Evolutionary conservation across 257 asterid genomes (phyloP), one percentile per base, ranked within the genome.

Genomic region (Phtheirospermum japonicum): DNA sequence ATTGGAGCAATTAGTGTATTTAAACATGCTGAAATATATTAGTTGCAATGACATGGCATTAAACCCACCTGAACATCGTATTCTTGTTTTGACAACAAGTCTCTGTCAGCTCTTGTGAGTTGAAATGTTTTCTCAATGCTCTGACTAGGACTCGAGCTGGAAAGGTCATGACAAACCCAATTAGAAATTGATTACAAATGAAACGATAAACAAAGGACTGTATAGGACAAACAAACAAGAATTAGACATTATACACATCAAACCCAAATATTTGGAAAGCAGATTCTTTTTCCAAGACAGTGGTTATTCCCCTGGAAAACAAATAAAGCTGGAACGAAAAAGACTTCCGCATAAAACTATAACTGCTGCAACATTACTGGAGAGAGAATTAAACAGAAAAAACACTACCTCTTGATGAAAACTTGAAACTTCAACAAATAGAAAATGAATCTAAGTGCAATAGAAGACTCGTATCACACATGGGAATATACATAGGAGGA

Each of bases 91-190:
- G 85, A 67, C 80, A 93, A 64, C 73, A 89, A 59, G 71, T 89
- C 99, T 79, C 73, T 87, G 71, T 93, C 96, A 2, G 91, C 83
- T 68, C 97, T 77, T 20, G 85, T 75, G 55, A 93, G 95, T 57
- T 83, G 95, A 80, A 93, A 93, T 63, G 95, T 82, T 75, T 82
- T 89, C 69, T 87, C 96, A 69, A 89, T 71, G 73, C 88, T 80
- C 83, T 72, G 96, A 52, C 85, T 83, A 76, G 96, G 97, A 72
- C 75, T 89, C 28, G 95, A 76, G 71, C 96, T 87, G 86, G 60
- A 74, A 32, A 32, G 23, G 49, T 34, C 54, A 52, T n/a, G n/a
- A n/a, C 28, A 66, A 50, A 26, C 43, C 61, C 39, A 57, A 28
- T 56, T 43, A n/a, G 74, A 59, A 52, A 42, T 40, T 14, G 45